These are phyloP conservation scores for Acacia melanoxylon DNA, from an alignment of 306 rosid genomes.

Conservation along the genomic window DNA sequence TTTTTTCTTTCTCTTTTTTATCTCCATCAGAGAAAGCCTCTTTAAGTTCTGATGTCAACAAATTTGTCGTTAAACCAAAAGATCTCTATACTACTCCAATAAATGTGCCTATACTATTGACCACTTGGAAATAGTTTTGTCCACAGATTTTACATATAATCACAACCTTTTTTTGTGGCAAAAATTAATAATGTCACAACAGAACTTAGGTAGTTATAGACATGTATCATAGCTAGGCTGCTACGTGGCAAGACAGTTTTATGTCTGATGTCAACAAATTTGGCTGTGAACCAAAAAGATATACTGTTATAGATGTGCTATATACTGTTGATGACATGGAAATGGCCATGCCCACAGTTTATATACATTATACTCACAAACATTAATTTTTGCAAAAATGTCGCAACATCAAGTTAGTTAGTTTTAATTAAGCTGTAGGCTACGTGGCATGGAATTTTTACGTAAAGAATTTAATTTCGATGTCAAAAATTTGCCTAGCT, in stretches of 20 bases:
- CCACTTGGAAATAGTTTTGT: neutral
- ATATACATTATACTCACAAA: neutral
- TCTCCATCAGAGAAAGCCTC: neutral
- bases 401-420: neutral
- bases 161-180: neutral
- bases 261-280: neutral
- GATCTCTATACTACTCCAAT: neutral
- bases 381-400: neutral
- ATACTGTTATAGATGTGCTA: neutral
- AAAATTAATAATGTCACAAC: neutral
- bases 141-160: neutral
- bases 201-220: neutral
- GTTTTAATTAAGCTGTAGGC: neutral
- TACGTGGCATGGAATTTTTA: neutral
- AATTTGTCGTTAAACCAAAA: neutral
- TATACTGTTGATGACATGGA: neutral
- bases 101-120: neutral
- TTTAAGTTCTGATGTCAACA: neutral
- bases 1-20: too few relatives aligned
- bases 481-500: neutral
- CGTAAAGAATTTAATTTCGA: neutral
- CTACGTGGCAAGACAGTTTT: neutral
- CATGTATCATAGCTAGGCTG: neutral
- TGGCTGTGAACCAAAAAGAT: neutral
- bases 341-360: neutral